These are phyloP conservation scores for Lanmaoa rubissima DNA, from an alignment of 768 basidiomycete genomes.

Conservation along the genomic window DNA sequence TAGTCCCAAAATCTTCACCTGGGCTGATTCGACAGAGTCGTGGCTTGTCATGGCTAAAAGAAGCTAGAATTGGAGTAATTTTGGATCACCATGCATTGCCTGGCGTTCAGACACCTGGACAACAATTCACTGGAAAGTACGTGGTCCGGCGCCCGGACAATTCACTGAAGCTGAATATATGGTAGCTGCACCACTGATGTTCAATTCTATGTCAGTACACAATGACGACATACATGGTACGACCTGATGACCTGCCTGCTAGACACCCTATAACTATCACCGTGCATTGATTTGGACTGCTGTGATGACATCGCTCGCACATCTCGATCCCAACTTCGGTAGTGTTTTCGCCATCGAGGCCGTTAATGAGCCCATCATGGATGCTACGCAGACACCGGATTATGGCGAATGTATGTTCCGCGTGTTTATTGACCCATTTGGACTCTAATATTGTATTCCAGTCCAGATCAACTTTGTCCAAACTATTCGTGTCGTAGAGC, in stretches of 20 bases:
- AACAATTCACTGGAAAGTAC: conserved; percentile 69
- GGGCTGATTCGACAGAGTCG: conserved; percentile 44
- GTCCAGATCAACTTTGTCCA: conserved; percentile 71
- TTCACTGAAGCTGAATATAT: conserved; percentile 1
- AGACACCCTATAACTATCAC: conserved; percentile 69
- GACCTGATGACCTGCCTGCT: conserved; percentile 1
- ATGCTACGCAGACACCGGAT: conserved; percentile 63
- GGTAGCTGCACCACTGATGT: conserved; percentile 63
- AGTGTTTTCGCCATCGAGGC: conserved; percentile 73
- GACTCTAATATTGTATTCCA: conserved; percentile 26
- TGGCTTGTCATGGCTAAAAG: conserved; percentile 56
- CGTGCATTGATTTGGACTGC: conserved; percentile 81
- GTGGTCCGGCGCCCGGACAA: conserved; percentile 9
- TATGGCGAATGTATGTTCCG: conserved; percentile 61
- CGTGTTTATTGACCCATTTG: background rate
- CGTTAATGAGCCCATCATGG: conserved; percentile 75
- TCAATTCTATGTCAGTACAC: conserved; percentile 64
- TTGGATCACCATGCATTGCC: conserved; percentile 71
- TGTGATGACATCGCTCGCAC: conserved; percentile 72
- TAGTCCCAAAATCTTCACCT: background rate
- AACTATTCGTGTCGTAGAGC: conserved; percentile 64
- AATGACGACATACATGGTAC: background rate
- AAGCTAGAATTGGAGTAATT: conserved; percentile 64
- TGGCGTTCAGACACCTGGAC: conserved; percentile 59
- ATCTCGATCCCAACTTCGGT: conserved; percentile 63